Conservation (phyloP, 768 basidiomycete genomes). For the Gautieria morchelliformis region DNA sequence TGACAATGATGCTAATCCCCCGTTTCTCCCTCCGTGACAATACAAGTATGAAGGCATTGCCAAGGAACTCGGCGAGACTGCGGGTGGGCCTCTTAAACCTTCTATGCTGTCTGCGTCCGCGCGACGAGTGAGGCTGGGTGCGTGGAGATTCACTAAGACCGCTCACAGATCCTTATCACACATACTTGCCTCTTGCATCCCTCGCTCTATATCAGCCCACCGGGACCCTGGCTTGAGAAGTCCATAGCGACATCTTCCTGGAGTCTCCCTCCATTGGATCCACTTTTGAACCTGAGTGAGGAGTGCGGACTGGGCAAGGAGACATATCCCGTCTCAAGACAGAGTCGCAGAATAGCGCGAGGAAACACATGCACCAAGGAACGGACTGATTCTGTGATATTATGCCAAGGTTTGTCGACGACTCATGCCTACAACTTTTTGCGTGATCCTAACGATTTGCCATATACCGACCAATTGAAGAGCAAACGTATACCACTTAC, state of each 20-base stretch:
- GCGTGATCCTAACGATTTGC: too few relatives aligned
- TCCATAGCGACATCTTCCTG: constrained; percentile 30
- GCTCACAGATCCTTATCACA: constrained; percentile 82
- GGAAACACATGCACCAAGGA: too few relatives aligned
- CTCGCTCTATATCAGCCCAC: constrained; percentile 55
- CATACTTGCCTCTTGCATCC: constrained; percentile 82
- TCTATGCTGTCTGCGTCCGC: background rate
- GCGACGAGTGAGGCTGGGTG: background rate
- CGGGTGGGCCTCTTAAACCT: constrained; percentile 41
- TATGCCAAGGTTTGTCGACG: too few relatives aligned
- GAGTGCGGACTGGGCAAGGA: constrained; percentile 62
- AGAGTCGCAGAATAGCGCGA: too few relatives aligned
- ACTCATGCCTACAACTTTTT: too few relatives aligned
- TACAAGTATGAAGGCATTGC: constrained; percentile 84
- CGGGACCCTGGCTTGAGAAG: constrained; percentile 3
- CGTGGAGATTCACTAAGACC: background rate
- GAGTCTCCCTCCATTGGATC: constrained; percentile 53
- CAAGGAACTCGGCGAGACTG: constrained; percentile 69
- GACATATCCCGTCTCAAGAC: constrained; percentile 35
- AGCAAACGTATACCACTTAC: too few relatives aligned
- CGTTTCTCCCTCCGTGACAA: constrained; percentile 69
- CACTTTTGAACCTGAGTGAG: constrained; percentile 58
- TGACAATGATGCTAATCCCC: constrained; percentile 46
- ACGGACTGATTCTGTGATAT: too few relatives aligned
- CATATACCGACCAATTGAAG: too few relatives aligned